Percentiles rank a stretch among this genome's conserved stretches.
phyloP scores from a whole-genome alignment of 2,329 filamentous ascomycete genomes.

The Alternaria sp. region DNA sequence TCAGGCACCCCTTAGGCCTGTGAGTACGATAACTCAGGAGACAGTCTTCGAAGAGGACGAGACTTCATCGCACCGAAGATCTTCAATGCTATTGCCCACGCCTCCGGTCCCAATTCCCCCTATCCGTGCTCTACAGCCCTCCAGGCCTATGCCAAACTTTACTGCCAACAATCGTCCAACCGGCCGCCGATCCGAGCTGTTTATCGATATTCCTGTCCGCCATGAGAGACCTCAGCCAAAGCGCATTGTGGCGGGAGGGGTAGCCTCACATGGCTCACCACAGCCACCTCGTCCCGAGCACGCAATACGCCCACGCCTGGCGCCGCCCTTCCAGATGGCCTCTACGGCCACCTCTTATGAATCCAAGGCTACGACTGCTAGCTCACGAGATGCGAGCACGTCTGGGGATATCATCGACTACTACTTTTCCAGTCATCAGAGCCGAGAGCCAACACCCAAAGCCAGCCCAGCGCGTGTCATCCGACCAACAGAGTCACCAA shows the following conservation, averaged over 20 bases:
- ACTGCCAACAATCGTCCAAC: constrained; percentile 17
- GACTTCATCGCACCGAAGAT: constrained; percentile 30
- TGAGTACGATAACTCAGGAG: constrained; percentile 45
- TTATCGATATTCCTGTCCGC: constrained; percentile 43
- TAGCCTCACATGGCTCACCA: constrained; percentile 20
- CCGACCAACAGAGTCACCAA: constrained; percentile 30
- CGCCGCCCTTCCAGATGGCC: constrained; percentile 24
- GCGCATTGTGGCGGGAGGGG: constrained; percentile 16
- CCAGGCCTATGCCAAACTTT: constrained; percentile 29
- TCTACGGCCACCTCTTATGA: constrained; percentile 24
- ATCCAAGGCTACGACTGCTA: constrained; percentile 29
- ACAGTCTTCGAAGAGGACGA: constrained; percentile 53
- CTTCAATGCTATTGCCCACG: constrained; percentile 41
- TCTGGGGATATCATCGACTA: constrained; percentile 50
- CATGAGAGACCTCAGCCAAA: constrained; percentile 38
- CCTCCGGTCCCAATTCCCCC: constrained; percentile 46
- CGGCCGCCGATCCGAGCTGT: constrained; percentile 38
- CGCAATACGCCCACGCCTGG: constrained; percentile 18
- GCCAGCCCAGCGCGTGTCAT: constrained; percentile 23
- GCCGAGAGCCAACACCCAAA: constrained; percentile 21
- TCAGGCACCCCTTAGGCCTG: constrained; percentile 30
- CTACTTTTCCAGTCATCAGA: constrained; percentile 40
- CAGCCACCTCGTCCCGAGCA: constrained; percentile 12
- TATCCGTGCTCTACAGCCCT: constrained; percentile 45
- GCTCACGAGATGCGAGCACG: constrained; percentile 32